Evolutionary conservation across 1,139 yeast genomes (phyloP).

Genomic region (Yamadazyma songkhlaensis): DNA sequence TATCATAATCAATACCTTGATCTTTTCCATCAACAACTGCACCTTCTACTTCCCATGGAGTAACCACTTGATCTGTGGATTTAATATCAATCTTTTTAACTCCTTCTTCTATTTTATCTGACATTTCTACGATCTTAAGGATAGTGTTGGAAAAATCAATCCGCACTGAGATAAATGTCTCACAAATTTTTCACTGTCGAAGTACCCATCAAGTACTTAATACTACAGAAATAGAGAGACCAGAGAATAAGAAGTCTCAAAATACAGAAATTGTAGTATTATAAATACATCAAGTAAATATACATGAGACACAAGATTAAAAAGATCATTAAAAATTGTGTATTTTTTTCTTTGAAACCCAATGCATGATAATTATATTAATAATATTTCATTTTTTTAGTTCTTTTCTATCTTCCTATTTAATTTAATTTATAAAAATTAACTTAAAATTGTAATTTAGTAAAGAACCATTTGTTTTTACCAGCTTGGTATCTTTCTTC

Average conservation of each 20-base stretch:
- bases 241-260: no score
- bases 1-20: conserved; percentile 87
- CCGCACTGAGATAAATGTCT: neutral
- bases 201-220: no score
- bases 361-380: conserved; percentile 27
- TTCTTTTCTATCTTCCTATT: conserved; percentile 5
- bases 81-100: conserved; percentile 23
- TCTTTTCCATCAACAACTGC: conserved; percentile 93
- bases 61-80: conserved; percentile 64
- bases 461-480: conserved; percentile 99
- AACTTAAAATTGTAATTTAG: conserved; percentile 92
- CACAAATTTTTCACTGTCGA: neutral
- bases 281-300: conserved; percentile 17
- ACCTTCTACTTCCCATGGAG: conserved; percentile 99
- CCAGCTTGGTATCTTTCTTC: conserved; percentile 99
- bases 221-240: neutral
- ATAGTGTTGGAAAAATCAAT: neutral
- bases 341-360: conserved; percentile 27
- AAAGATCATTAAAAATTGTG: conserved; percentile 17
- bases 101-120: conserved; percentile 20
- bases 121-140: neutral
- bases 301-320: conserved; percentile 16
- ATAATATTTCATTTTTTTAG: conserved; percentile 4
- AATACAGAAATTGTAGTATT: conserved; percentile 12
- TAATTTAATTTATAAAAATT: neutral